These are phyloP conservation scores for Cladophialophora carrionii DNA, from an alignment of 2,329 filamentous ascomycete genomes.

Conservation along the genomic window DNA sequence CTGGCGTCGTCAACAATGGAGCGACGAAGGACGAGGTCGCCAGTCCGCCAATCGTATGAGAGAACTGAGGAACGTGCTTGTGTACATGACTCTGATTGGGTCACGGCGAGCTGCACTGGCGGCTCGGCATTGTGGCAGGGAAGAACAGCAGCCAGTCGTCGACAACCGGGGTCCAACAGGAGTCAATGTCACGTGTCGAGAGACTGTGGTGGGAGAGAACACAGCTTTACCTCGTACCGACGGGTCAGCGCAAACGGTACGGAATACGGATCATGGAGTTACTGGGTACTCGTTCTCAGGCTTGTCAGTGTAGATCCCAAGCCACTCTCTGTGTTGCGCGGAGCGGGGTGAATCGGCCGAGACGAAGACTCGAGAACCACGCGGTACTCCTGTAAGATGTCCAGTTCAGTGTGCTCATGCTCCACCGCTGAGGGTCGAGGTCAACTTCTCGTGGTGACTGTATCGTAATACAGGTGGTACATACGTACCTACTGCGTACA, in stretches of 20 bases:
- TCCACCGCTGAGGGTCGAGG: neutral
- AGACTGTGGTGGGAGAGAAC: neutral
- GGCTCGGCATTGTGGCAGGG: neutral
- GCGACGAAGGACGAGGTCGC: neutral
- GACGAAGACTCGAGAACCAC: neutral
- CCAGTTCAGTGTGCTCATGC: neutral
- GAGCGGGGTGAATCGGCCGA: neutral
- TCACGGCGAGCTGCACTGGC: neutral
- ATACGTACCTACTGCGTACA: too few species aligned
- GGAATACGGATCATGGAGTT: neutral
- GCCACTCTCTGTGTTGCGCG: too few species aligned
- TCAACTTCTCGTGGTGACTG: neutral
- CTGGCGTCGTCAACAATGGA: neutral
- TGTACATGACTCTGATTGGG: neutral
- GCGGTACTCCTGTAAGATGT: too few species aligned
- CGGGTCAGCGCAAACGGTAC: neutral
- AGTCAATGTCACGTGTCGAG: neutral
- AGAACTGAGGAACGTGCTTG: neutral
- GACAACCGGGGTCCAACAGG: too few species aligned
- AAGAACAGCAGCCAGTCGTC: too few species aligned
- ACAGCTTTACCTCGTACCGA: neutral
- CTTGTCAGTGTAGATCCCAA: too few species aligned
- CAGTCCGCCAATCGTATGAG: neutral
- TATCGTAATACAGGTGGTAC: neutral
- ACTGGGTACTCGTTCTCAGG: neutral